Base-by-base conservation (phyloP, 495 filamentous ascomycete genomes). In the Aspergillus sparsus region DNA sequence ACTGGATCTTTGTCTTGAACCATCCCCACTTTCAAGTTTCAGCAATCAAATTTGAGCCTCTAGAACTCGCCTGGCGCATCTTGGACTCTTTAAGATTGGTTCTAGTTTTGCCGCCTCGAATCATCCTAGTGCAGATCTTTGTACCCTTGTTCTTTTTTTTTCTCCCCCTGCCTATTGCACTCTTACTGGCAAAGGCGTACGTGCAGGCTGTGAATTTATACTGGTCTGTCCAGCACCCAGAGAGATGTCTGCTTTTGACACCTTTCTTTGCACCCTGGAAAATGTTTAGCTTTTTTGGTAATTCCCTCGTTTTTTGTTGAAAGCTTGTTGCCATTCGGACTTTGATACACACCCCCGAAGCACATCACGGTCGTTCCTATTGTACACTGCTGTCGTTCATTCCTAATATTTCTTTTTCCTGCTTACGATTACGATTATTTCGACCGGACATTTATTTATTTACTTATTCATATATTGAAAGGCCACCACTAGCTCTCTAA, bases 41-140 rank as follows among this genome's bases (percentile, higher is more conserved):
- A 32, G 49, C 8, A 31, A 34, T 51, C 33, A 10, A 51, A 13
- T 31, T 32, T 53, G 3, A 35, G 49, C 42, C 44, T 47, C 57
- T 59, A 46, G 21, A 42, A 53, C 52, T 47, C 36, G 27, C 16
- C 57, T 53, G 49, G 57, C 50, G 42, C 41, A 47, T 60, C 58
- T 54, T 54, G 58, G 50, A 13, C 8, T 27, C 21, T 27, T 50
- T 54, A 31, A 54, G 51, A 51, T 60, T 42, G 58, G 7, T 31
- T 34, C 21, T 31, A 12, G n/a, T 32, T 13, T 34, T 51, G 21
- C 50, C 58, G 57, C 52, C 39, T 54, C 57, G 10, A 47, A 53
- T 15, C 37, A 39, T 54, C 13, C 47, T 45, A 2, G 18, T 18
- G 37, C 49, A 36, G 31, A 35, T 46, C 32, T 13, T 27, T 27